Evolutionary conservation across 2,329 filamentous ascomycete genomes (phyloP), one percentile per base, ranked within the genome.

Genomic region (Tympanopsis confertula): DNA sequence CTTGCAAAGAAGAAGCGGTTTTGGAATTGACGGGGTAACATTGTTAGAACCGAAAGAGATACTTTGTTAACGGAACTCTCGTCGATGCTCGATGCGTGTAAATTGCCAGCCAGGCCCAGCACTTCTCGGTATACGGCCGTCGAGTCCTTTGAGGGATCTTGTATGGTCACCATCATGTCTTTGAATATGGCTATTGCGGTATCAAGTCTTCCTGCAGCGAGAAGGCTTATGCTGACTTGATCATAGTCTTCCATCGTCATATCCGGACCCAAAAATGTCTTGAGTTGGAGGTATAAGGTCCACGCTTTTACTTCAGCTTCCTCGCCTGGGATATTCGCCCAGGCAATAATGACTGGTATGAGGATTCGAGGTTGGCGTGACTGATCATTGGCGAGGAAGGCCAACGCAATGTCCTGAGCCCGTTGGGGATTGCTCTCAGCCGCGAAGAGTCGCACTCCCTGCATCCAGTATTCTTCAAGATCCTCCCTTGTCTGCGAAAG

Each of bases 401-500:
- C 57, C 36, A 62, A 50, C 40, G 72, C 65, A 36, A 71, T 60
- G 29, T 61, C 53, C 40, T 68, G 61, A 26, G 71, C 69, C 39
- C 60, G 56, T 40, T 67, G 58, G 10, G 63, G 56, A 38, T 69
- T 56, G 14, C 59, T 62, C 26, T 61, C 51, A 5, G 63, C 56
- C 4, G 66, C 63, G 49, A 71, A 63, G 30, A 76, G 56, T 30
- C 56, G 62, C 12, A 70, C 61, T 5, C 71, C 72, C 7, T 67
- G 50, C 41, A 61, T 56, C 62, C 50, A 72, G 45, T 62, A 59
- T 46, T 54, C 45, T 43, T 60, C 52, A 18, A 56, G 40, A 29
- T 58, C 55, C 19, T 56, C 50, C 39, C 33, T 18, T 33, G 57
- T 56, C 13, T 49, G 50, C 37, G 49, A 52, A 30, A 63, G 42